Evolutionary conservation across 2,329 filamentous ascomycete genomes (phyloP), one percentile per base, ranked within the genome.

Genomic region (Sphaerostilbella broomeana): DNA sequence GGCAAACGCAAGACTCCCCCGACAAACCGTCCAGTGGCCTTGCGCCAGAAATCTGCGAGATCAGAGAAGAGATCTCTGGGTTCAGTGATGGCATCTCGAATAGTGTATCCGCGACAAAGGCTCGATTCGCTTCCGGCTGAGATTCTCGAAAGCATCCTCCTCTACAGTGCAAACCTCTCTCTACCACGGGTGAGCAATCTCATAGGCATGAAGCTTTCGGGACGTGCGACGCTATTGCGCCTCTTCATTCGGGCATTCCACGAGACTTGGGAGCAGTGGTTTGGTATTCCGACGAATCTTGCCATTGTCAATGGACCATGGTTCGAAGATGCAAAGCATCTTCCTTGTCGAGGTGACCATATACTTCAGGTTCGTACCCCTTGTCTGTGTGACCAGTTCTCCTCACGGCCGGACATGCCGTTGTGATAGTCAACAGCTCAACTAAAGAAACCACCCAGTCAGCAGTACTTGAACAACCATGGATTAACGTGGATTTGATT

Each of bases 111-210:
- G 18, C 53, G 55, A 12, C 37, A 49, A 4, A 51, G 31, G 9
- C 48, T 65, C 16, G 55, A 63, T 35, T 50, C 50, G 20, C 56
- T 78, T 7, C 75, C 75, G 0, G 51, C 66, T 6, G 75, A 78
- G 52, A 59, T 78, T 17, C 62, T 78, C 10, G 71, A 77, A 50
- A 60, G 46, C 21, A 74, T 79, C 33, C 67, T 76, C 39, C 54
- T 72, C 46, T 55, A 69, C 37, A 75, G 72, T 34, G 52, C 57
- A 44, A 76, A 73, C 46, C 45, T 71, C 32, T 61, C 67, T 35
- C 59, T 79, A 1, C 63, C 72, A 1, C 62, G 58, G 5, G 60
- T 65, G 34, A 69, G 63, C 36, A 64, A 54, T 9, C 53, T 62
- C 21, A 57, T 79, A 20, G 69, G 71, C 17, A 51, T 56, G 18